Conservation (phyloP, 2,329 filamentous ascomycete species). For the Colletotrichum navitas region DNA sequence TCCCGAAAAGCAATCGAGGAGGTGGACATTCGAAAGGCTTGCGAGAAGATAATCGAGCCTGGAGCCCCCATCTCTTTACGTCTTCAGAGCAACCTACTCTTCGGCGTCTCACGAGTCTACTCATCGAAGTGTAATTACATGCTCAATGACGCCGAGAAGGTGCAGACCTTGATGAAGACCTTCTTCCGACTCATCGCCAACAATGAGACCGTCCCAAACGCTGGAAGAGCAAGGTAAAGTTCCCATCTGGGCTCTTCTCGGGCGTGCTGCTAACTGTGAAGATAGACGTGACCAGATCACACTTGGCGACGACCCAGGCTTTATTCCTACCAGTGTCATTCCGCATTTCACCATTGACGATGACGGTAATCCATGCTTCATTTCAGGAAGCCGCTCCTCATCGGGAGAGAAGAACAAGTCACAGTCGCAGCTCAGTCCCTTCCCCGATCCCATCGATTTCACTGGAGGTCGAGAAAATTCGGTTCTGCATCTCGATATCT, state of each 20-base stretch:
- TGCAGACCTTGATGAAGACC: slow-evolving; percentile 78
- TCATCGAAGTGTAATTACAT: slow-evolving; percentile 89
- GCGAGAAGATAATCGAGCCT: slow-evolving; percentile 84
- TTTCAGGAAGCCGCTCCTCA: slow-evolving; percentile 53
- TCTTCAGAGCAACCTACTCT: slow-evolving; percentile 89
- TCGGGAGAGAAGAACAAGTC: slow-evolving; percentile 48
- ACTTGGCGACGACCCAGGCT: slow-evolving; percentile 85
- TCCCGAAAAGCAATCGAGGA: slow-evolving; percentile 88
- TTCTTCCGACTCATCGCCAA: slow-evolving; percentile 70
- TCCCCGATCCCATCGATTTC: slow-evolving; percentile 31
- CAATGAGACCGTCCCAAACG: slow-evolving; percentile 76
- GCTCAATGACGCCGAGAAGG: slow-evolving; percentile 81
- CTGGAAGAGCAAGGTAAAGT: slow-evolving; percentile 78
- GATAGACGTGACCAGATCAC: slow-evolving; percentile 82
- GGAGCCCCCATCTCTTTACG: slow-evolving; percentile 90
- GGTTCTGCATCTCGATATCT: slow-evolving; percentile 50
- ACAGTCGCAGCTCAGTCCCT: slow-evolving; percentile 60
- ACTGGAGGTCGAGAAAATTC: slow-evolving; percentile 43
- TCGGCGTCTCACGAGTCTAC: slow-evolving; percentile 87
- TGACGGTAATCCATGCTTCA: slow-evolving; percentile 49
- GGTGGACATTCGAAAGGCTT: slow-evolving; percentile 89
- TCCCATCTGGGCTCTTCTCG: slow-evolving; percentile 50
- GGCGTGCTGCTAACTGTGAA: slow-evolving; percentile 70
- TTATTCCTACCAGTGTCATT: slow-evolving; percentile 75
- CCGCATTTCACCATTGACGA: slow-evolving; percentile 66